Conservation (phyloP, 345 rosid species). For the Trapa incisa region DNA sequence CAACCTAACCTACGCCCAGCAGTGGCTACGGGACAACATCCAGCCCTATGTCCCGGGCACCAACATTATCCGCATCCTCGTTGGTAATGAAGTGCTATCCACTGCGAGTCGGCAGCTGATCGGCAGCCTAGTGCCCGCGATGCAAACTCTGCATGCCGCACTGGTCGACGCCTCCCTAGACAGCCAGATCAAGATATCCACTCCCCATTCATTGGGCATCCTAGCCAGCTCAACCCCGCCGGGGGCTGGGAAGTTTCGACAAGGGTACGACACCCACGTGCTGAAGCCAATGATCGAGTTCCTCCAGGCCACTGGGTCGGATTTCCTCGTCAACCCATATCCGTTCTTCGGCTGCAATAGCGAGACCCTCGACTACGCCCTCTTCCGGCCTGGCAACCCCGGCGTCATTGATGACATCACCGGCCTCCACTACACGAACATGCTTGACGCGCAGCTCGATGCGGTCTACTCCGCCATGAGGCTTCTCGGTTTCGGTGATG, state of each 20-base stretch:
- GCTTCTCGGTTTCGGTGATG: constrained; percentile 42
- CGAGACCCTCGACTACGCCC: constrained; percentile 62
- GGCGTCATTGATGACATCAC: constrained; percentile 47
- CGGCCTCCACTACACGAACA: constrained; percentile 45
- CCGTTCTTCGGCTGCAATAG: constrained; percentile 63
- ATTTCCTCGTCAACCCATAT: constrained; percentile 74
- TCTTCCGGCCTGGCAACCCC: constrained; percentile 43
- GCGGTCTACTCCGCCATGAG: constrained; percentile 75
- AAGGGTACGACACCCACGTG: constrained; percentile 50
- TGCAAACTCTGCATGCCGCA: constrained; percentile 63
- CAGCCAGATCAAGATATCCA: constrained; percentile 54
- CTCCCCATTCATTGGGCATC: constrained; percentile 72
- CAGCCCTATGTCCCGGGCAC: constrained; percentile 50
- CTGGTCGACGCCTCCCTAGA: constrained; percentile 46
- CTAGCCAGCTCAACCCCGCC: constrained; percentile 64
- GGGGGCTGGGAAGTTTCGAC: constrained; percentile 47
- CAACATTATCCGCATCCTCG: constrained; percentile 55
- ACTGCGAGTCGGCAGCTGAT: constrained; percentile 33
- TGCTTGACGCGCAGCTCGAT: constrained; percentile 88
- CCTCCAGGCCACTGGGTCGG: constrained; percentile 43
- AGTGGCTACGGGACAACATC: constrained; percentile 50
- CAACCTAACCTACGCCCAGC: constrained; percentile 34
- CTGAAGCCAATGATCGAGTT: constrained; percentile 70
- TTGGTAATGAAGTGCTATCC: constrained; percentile 76
- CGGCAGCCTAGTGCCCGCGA: constrained; percentile 47